Evolutionary conservation across 768 basidiomycete species (phyloP).

Genomic region (Lactarius sp.): DNA sequence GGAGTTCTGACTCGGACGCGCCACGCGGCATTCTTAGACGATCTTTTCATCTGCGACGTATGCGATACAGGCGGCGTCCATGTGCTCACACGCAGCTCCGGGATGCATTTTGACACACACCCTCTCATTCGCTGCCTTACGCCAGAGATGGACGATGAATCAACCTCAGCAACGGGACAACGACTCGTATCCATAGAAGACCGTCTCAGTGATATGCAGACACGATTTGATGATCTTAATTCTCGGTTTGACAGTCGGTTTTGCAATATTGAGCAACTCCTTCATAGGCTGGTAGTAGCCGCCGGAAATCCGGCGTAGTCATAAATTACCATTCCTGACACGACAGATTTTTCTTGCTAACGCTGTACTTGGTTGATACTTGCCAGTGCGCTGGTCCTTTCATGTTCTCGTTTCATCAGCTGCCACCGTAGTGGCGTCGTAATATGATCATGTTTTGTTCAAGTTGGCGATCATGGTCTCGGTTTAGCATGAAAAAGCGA

Average conservation of each 20-base stretch:
- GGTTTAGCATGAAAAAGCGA: too few species aligned
- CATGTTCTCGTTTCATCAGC: too few species aligned
- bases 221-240: neutral
- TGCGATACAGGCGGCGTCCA: constrained; percentile 20
- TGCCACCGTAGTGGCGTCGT: too few species aligned
- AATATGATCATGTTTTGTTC: too few species aligned
- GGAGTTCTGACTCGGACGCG: neutral
- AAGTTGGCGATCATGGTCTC: too few species aligned
- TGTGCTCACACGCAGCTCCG: constrained; percentile 2
- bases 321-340: neutral
- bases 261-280: neutral
- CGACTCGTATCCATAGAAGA: constrained; percentile 2
- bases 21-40: neutral
- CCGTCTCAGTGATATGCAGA: neutral
- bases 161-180: neutral
- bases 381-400: too few species aligned
- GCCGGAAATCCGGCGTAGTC: neutral
- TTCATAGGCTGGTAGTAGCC: neutral
- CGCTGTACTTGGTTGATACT: too few species aligned
- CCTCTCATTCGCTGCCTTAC: constrained; percentile 16
- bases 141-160: neutral
- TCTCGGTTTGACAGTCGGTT: neutral
- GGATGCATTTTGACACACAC: constrained; percentile 9
- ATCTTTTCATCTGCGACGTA: constrained; percentile 23
- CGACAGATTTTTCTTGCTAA: too few species aligned